A percentile compares a stretch with the other conserved stretches of the same genome.
Evolutionary conservation across 805 yeast species (phyloP).

Genomic region (Allodekkera sacchari): DNA sequence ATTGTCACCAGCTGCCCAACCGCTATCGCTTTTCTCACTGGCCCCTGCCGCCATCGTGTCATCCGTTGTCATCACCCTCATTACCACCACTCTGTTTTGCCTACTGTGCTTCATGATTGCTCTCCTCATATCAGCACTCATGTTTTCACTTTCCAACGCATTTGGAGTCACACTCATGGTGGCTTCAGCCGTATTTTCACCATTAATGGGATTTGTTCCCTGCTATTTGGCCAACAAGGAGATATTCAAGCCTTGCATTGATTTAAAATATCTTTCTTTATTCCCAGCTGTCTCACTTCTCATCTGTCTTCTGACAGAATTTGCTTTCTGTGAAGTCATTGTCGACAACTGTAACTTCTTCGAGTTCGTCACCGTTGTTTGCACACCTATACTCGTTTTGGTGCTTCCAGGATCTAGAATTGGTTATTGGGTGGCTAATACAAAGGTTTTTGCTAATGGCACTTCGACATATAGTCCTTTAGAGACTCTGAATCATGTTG

Average conservation of each 20-base stretch:
- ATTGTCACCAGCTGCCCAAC: not conserved
- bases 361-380: not conserved
- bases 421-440: no score
- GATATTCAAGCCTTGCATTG: no score
- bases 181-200: not conserved
- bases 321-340: not conserved
- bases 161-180: no score
- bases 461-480: no score
- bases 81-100: slow-evolving; percentile 1
- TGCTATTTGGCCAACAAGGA: not conserved
- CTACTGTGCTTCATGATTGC: no score
- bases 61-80: not conserved
- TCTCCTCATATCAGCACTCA: not conserved
- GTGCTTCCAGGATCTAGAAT: no score
- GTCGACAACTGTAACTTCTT: not conserved
- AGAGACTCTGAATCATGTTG: no score
- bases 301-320: not conserved
- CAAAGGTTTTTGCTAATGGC: no score
- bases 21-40: not conserved
- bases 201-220: slow-evolving; percentile 2
- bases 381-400: no score
- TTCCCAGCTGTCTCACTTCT: no score
- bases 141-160: not conserved
- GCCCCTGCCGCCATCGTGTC: not conserved
- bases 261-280: no score